A percentile compares a stretch with the other conserved stretches of the same genome.
These are phyloP conservation scores for Citrus glauca DNA, from an alignment of 345 rosid species.

Conservation along the genomic window DNA sequence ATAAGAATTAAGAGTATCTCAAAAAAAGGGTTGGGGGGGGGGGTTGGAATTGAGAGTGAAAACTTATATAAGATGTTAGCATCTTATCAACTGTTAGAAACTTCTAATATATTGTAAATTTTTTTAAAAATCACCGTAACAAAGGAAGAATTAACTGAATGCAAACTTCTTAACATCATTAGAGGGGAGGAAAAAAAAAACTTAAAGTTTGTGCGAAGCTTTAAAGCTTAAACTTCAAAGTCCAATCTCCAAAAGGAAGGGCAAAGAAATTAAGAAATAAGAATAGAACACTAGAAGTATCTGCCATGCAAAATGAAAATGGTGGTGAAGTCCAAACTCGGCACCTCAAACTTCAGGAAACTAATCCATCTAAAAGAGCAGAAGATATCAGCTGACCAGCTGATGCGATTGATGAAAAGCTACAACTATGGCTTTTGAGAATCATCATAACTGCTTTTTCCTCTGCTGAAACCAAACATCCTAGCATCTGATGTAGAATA, in stretches of 20 bases:
- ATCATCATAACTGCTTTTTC: background rate
- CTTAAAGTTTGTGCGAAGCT: too few relatives aligned
- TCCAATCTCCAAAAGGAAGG: background rate
- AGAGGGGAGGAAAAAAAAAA: background rate
- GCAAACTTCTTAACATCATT: background rate
- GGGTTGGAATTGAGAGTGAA: too few relatives aligned
- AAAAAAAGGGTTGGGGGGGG: too few relatives aligned
- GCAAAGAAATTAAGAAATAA: background rate
- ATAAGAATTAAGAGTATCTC: too few relatives aligned
- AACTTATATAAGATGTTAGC: too few relatives aligned
- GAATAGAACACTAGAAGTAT: background rate
- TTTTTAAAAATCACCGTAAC: background rate
- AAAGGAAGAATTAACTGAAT: background rate
- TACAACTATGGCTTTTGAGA: background rate
- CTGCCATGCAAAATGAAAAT: background rate
- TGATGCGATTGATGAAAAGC: background rate
- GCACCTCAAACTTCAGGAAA: background rate
- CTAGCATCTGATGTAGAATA: background rate
- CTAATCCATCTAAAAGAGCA: background rate
- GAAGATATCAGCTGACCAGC: background rate
- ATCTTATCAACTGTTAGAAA: too few relatives aligned
- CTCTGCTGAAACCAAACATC: background rate
- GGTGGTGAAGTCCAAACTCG: background rate
- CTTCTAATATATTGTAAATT: background rate
- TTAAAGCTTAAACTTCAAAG: background rate